Base-by-base conservation (phyloP, 441 rosid species). In the Erodium chrysanthum region DNA sequence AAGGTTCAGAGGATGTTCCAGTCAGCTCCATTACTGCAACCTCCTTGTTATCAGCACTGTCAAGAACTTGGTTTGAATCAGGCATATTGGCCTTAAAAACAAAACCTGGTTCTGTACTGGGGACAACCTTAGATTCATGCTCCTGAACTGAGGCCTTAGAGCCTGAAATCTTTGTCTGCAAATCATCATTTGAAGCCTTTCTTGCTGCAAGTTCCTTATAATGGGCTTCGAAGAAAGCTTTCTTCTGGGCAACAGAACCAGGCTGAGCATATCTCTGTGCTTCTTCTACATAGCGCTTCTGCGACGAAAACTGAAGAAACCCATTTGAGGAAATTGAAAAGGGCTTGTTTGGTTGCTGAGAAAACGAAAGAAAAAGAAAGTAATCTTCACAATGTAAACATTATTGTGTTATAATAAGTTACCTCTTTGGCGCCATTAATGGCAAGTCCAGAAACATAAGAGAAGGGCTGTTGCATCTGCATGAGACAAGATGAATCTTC, bases 191-290 rank as follows among this genome's bases (percentile, higher is more conserved):
- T 5, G 90, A 90, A 0, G 76, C 76, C 71, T 85, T 88, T 74
- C 80, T 77, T 8, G 88, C 89, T n/a, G 94, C 91, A 23, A 86
- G 80, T 21, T 80, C 65, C 84, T 75, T 88, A 84, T 83, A 88
- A 68, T 88, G 94, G 70, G 89, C 94, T 82, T 86, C 94, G 64
- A 88, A 86, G 83, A 88, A 86, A 40, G 94, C 91, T 78, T 84
- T 88, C 77, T 88, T 88, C 80, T 88, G 88, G 5, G 94, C 94
- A 21, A 88, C 94, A 12, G 91, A 88, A 7, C 94, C 94, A 2
- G 94, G 94, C 65, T 61, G 82, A 7, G 94, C 73, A 56, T 77
- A 86, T 65, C 84, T 81, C 81, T 88, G 88, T 5, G 94, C 94
- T 70, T 88, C 94, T 27, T 86, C 94, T 0, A 88, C 94, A 25